Evolutionary conservation across 257 asterid genomes (phyloP), one percentile per base, ranked within the genome.

Genomic region (Solanum ahanhuiri): DNA sequence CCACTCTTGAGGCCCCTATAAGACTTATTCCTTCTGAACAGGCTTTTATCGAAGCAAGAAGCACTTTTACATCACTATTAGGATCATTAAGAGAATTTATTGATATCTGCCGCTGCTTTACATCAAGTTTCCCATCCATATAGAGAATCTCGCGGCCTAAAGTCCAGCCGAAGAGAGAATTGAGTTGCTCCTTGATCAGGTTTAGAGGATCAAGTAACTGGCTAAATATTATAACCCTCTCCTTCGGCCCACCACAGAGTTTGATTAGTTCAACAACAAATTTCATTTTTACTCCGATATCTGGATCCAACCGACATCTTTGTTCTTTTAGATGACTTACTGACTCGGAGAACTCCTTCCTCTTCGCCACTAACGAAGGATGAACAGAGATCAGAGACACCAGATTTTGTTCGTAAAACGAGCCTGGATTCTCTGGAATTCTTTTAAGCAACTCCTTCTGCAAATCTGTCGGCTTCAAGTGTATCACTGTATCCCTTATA

Each of bases 1-100:
- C 95, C 3, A 95, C 98, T 41, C 98, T 90, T 1, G 98, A 96
- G 4, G 98, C 98, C 31, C 98, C 99, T 3, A 94, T 93, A 12
- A 96, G 77, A 88, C 86, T 63, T 63, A 96, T 95, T 2, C 99
- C 99, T 84, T 96, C 98, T 1, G 93, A 88, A 88, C 98, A 95
- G 6, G 97, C 95, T 85, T 30, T 91, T 45, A 87, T 90, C 3
- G 99, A 95, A 0, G 98, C 99, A 12, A 96, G 88, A 60, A 96
- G 86, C 43, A 95, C 98, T 87, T 90, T 93, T 0, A 89, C 95
- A 20, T 87, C 67, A 11, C 96, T 86, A 0, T 41, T 12, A 28
- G 86, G 90, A 22, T 92, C 90, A 82, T 96, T 96, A 86, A 95
- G 90, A 23, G 87, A 82, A 34, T 79, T 75, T 15, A 95, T 94